phyloP scores from a whole-genome alignment of 2,329 filamentous ascomycete genomes.

The Aureobasidium sp. region DNA sequence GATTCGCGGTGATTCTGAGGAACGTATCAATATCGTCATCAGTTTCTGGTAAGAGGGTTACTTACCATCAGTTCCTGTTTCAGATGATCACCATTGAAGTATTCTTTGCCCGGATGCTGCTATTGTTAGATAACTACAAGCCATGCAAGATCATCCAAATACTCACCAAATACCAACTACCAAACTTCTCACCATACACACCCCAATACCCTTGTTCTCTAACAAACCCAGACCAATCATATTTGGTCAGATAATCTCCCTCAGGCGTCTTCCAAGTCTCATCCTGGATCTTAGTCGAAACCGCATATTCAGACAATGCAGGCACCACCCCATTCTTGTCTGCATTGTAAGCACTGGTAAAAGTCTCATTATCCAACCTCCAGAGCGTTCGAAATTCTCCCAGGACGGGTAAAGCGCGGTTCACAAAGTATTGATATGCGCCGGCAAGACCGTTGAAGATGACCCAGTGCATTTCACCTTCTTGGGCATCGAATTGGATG shows the following conservation, averaged over 20 bases:
- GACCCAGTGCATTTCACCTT: conserved; percentile 47
- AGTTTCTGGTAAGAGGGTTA: not conserved
- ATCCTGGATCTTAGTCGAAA: conserved; percentile 44
- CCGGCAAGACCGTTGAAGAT: conserved; percentile 41
- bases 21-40: not conserved
- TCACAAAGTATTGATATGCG: conserved; percentile 51
- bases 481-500: conserved; percentile 38
- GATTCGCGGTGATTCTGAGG: conserved; percentile 40
- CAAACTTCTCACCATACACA: conserved; percentile 42
- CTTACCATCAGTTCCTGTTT: conserved; percentile 44
- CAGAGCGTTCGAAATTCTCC: conserved; percentile 45
- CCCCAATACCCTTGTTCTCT: conserved; percentile 40
- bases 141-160: too few relatives aligned
- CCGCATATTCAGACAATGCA: conserved; percentile 35
- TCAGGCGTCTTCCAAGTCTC: conserved; percentile 45
- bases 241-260: conserved; percentile 46
- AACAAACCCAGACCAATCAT: conserved; percentile 38
- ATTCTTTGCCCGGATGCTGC: conserved; percentile 40
- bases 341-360: conserved; percentile 39
- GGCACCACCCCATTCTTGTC: conserved; percentile 40
- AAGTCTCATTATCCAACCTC: conserved; percentile 42
- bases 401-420: conserved; percentile 39
- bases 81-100: conserved; percentile 45
- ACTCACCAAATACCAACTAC: conserved; percentile 42
- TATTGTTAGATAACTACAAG: not conserved